Percentiles rank a stretch among this genome's conserved stretches.
Conservation (phyloP, 495 filamentous ascomycete genomes). For the Penicillium maclennaniae region DNA sequence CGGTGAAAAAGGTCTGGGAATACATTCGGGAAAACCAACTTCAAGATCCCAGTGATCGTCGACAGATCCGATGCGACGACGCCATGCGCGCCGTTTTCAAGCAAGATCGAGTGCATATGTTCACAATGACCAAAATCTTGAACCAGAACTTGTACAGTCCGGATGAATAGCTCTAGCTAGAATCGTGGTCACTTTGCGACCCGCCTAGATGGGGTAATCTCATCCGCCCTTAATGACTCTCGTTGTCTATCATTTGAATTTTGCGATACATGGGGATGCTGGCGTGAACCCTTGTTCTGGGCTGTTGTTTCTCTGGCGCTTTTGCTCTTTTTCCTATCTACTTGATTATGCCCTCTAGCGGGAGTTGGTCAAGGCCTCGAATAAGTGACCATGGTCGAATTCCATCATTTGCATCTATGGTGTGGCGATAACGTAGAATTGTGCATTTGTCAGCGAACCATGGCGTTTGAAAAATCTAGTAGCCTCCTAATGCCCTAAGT, state of each 20-base stretch:
- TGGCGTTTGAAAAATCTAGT: background rate
- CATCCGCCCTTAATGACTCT: slow-evolving; percentile 22
- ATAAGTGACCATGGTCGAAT: slow-evolving; percentile 3
- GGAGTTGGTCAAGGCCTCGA: slow-evolving; percentile 37
- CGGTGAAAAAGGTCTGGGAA: slow-evolving; percentile 92
- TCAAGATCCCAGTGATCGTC: slow-evolving; percentile 85
- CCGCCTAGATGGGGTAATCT: background rate
- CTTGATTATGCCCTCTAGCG: slow-evolving; percentile 34
- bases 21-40: slow-evolving; percentile 84
- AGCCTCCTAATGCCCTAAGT: background rate
- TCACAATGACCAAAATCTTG: slow-evolving; percentile 89
- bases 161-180: slow-evolving; percentile 48
- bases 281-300: slow-evolving; percentile 21
- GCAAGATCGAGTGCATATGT: slow-evolving; percentile 90
- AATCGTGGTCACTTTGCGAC: background rate
- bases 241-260: slow-evolving; percentile 15
- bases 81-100: slow-evolving; percentile 87
- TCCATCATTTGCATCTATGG: slow-evolving; percentile 8
- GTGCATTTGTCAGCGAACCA: background rate
- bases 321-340: slow-evolving; percentile 16
- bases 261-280: slow-evolving; percentile 33
- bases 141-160: slow-evolving; percentile 62
- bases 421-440: background rate
- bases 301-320: slow-evolving; percentile 15
- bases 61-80: slow-evolving; percentile 90